phyloP scores from a whole-genome alignment of 1,284 basidiomycete species.

The Amylostereum chailletii region DNA sequence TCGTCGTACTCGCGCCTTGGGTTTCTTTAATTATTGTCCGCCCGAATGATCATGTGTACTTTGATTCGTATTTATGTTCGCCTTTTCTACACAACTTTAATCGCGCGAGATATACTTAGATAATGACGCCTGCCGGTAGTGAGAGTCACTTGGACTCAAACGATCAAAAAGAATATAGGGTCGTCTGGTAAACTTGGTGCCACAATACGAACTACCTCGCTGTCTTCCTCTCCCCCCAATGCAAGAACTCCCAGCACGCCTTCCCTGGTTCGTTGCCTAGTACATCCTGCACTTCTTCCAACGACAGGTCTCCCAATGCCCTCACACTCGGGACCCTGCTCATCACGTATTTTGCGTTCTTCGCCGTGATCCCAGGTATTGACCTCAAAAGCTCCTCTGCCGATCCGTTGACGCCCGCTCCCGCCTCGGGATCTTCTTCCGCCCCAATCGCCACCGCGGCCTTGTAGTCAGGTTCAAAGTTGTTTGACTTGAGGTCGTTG shows the following conservation, averaged over 20 bases:
- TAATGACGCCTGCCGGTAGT: too few relatives aligned
- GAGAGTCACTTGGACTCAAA: too few relatives aligned
- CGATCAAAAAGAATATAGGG: too few relatives aligned
- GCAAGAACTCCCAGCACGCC: constrained; percentile 74
- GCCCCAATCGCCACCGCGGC: constrained; percentile 76
- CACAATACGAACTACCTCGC: neutral
- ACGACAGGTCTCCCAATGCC: constrained; percentile 64
- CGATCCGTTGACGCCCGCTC: constrained; percentile 59
- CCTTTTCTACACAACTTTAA: too few relatives aligned
- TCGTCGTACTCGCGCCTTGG: too few relatives aligned
- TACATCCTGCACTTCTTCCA: constrained; percentile 62
- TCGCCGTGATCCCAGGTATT: constrained; percentile 74
- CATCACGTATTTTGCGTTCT: constrained; percentile 86
- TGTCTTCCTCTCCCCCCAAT: constrained; percentile 46
- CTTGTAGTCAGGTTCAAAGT: constrained; percentile 74
- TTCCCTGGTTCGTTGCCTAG: constrained; percentile 81
- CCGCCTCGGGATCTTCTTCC: constrained; percentile 59
- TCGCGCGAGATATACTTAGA: too few relatives aligned
- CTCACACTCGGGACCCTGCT: constrained; percentile 68
- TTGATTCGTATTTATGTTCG: too few relatives aligned
- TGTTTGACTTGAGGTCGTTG: constrained; percentile 83
- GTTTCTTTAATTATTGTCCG: too few relatives aligned
- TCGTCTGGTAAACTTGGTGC: too few relatives aligned
- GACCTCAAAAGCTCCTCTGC: constrained; percentile 71
- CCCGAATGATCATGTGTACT: too few relatives aligned